Percentiles rank a stretch among this genome's conserved stretches.
phyloP scores from a whole-genome alignment of 2,329 filamentous ascomycete genomes.

The Diaporthe nobilis region DNA sequence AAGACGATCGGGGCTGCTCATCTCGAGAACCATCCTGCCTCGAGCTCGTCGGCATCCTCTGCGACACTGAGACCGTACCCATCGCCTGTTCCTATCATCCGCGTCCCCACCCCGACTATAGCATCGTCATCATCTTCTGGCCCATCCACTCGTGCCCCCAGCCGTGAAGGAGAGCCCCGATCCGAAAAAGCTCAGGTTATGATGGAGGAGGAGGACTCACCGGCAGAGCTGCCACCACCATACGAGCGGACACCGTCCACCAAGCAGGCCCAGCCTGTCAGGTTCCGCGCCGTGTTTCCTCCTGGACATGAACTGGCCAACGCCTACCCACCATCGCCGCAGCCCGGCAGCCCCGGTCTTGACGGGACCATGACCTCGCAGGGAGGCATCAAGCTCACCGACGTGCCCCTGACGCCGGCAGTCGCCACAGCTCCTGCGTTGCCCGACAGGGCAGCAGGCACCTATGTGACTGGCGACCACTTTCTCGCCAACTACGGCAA shows the following conservation, averaged over 20 bases:
- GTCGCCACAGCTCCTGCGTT: slow-evolving; percentile 50
- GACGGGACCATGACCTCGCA: slow-evolving; percentile 74
- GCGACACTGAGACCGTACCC: slow-evolving; percentile 40
- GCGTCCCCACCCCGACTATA: slow-evolving; percentile 43
- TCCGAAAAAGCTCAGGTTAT: slow-evolving; percentile 57
- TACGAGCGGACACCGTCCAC: slow-evolving; percentile 64
- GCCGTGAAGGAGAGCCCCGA: slow-evolving; percentile 46
- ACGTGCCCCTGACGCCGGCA: slow-evolving; percentile 68
- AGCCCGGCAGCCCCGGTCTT: slow-evolving; percentile 73
- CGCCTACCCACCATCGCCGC: slow-evolving; percentile 70
- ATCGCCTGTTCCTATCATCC: slow-evolving; percentile 41
- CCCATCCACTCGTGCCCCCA: slow-evolving; percentile 39
- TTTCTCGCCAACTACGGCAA: slow-evolving; percentile 56
- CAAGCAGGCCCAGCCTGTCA: slow-evolving; percentile 55
- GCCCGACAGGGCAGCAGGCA: slow-evolving; percentile 60
- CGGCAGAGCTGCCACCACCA: slow-evolving; percentile 65
- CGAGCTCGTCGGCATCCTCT: slow-evolving; percentile 41
- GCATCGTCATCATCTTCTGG: slow-evolving; percentile 49
- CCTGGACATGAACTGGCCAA: slow-evolving; percentile 63
- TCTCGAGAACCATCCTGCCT: slow-evolving; percentile 41
- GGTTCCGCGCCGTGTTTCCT: slow-evolving; percentile 72
- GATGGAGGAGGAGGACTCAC: slow-evolving; percentile 53
- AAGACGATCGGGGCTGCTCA: slow-evolving; percentile 31
- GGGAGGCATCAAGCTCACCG: slow-evolving; percentile 71
- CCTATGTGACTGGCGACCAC: slow-evolving; percentile 62